Conservation (phyloP, 768 basidiomycete genomes). For the Cantharellus anzutake region DNA sequence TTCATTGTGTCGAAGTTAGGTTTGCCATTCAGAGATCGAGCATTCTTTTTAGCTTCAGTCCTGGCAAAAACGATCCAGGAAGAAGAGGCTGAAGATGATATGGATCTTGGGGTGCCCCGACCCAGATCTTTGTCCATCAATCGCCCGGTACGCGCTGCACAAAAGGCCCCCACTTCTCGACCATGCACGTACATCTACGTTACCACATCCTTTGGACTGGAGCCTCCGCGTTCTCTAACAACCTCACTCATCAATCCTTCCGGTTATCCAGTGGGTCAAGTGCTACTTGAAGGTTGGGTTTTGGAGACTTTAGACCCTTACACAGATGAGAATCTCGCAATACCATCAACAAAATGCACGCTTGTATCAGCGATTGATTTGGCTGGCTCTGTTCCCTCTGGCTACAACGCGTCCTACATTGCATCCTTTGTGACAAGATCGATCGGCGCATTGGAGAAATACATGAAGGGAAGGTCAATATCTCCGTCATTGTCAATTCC, state of each 20-base stretch:
- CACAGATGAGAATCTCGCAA: constrained; percentile 79
- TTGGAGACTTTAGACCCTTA: constrained; percentile 94
- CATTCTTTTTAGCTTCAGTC: constrained; percentile 65
- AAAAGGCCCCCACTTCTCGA: background rate
- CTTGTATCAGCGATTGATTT: constrained; percentile 73
- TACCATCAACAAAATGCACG: constrained; percentile 82
- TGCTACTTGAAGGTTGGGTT: constrained; percentile 88
- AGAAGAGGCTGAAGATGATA: background rate
- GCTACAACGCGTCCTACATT: constrained; percentile 75
- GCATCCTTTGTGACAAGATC: constrained; percentile 42
- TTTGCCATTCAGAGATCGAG: constrained; percentile 81
- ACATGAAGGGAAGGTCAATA: constrained; percentile 44
- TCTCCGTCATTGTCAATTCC: constrained; percentile 56
- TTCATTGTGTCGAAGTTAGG: constrained; percentile 58
- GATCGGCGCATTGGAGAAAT: constrained; percentile 54
- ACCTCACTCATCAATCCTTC: constrained; percentile 53
- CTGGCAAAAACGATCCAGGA: constrained; percentile 27
- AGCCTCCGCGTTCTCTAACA: constrained; percentile 18
- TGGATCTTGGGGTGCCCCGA: background rate
- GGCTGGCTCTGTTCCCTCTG: constrained; percentile 65
- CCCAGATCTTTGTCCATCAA: background rate
- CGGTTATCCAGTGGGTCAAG: constrained; percentile 51
- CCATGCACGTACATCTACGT: constrained; percentile 58
- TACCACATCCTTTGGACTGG: constrained; percentile 43
- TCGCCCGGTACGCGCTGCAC: background rate